Evolutionary conservation across 1,284 basidiomycete genomes (phyloP).

Genomic region (Xerocomus cyaneibrunnescens): DNA sequence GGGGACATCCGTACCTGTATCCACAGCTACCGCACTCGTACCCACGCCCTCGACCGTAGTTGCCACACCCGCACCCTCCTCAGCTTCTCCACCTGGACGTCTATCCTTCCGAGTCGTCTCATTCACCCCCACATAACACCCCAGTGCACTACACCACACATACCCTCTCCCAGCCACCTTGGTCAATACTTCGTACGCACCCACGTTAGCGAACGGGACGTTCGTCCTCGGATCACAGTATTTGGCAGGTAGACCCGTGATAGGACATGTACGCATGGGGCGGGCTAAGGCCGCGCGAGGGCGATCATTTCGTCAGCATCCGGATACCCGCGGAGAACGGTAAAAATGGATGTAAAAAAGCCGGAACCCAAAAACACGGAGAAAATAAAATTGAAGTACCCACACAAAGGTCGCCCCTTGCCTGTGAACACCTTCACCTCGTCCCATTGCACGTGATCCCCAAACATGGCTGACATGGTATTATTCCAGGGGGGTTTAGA

Average conservation of each 20-base stretch:
- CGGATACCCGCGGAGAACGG: background rate
- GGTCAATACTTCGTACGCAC: constrained; percentile 64
- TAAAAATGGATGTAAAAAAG: background rate
- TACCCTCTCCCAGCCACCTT: constrained; percentile 61
- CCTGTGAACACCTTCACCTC: constrained; percentile 59
- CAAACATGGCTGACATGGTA: constrained; percentile 77
- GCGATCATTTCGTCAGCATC: background rate
- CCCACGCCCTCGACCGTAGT: too few relatives aligned
- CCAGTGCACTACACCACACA: constrained; percentile 58
- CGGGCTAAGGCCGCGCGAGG: constrained; percentile 46
- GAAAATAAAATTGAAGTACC: constrained; percentile 22
- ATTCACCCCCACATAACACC: constrained; percentile 47
- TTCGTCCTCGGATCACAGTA: constrained; percentile 78
- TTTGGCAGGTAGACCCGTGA: constrained; percentile 62
- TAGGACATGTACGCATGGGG: constrained; percentile 57
- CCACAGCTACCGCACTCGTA: background rate
- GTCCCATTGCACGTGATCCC: constrained; percentile 70
- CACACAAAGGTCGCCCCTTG: constrained; percentile 62
- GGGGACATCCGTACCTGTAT: background rate
- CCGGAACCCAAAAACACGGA: too few relatives aligned
- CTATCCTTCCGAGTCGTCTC: background rate
- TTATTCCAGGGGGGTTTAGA: constrained; percentile 60
- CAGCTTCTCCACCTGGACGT: background rate
- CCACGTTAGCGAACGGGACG: constrained; percentile 69
- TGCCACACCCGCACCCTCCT: background rate